These are phyloP conservation scores for Penicillium sp. DNA, from an alignment of 2,329 filamentous ascomycete species.

Conservation along the genomic window DNA sequence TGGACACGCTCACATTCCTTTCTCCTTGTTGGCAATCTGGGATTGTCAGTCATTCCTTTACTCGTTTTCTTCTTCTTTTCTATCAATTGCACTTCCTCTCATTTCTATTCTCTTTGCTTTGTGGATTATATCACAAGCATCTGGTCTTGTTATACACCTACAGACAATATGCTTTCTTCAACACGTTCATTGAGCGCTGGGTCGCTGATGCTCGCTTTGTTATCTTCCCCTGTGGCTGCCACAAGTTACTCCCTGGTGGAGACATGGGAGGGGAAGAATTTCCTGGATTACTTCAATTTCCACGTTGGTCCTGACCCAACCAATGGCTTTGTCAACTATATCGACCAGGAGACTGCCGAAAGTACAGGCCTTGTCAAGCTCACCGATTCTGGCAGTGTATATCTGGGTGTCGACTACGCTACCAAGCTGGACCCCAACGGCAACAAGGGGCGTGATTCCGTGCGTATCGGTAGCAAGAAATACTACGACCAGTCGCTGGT, in stretches of 20 bases:
- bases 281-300: constrained; percentile 52
- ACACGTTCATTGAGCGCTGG: constrained; percentile 30
- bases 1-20: constrained; percentile 20
- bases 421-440: constrained; percentile 36
- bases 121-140: not conserved
- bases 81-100: constrained; percentile 5
- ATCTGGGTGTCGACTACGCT: constrained; percentile 46
- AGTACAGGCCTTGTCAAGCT: constrained; percentile 36
- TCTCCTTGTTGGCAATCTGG: constrained; percentile 22
- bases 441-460: constrained; percentile 40
- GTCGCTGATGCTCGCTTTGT: constrained; percentile 30
- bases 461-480: constrained; percentile 46
- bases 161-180: constrained; percentile 27
- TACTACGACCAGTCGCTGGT: constrained; percentile 47
- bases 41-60: constrained; percentile 21
- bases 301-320: constrained; percentile 49
- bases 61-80: constrained; percentile 12
- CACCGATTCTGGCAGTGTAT: constrained; percentile 36
- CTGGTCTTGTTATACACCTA: not conserved
- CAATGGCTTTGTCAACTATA: constrained; percentile 51
- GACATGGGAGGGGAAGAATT: constrained; percentile 45
- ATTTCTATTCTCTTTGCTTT: not conserved
- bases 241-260: constrained; percentile 41
- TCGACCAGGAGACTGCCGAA: constrained; percentile 41
- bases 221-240: constrained; percentile 24